These are phyloP conservation scores for Sphagnum tenellum DNA, from an alignment of 225 moss, liverwort and hornwort genomes.

Conservation along the genomic window DNA sequence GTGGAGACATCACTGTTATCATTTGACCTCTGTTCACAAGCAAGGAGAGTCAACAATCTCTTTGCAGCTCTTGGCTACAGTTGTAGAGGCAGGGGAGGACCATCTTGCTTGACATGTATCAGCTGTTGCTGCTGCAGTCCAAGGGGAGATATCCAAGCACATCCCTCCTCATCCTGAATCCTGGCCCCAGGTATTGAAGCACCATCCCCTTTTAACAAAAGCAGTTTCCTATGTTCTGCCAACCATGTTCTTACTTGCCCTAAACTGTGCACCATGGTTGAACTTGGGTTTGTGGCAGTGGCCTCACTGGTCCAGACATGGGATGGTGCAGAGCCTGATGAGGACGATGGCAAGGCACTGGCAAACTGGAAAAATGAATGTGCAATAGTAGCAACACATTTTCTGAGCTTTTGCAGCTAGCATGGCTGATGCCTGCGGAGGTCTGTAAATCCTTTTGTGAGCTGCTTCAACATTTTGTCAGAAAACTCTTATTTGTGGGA, in stretches of 20 bases:
- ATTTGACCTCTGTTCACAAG: conserved; percentile 59
- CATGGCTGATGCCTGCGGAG: conserved; percentile 50
- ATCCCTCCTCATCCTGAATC: conserved; percentile 94
- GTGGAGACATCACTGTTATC: too few species aligned
- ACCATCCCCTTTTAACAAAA: too few species aligned
- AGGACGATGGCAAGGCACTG: conserved; percentile 66
- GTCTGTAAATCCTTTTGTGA: conserved; percentile 12
- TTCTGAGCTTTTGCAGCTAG: conserved; percentile 71
- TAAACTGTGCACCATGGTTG: too few species aligned
- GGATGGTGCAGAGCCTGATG: conserved; percentile 82
- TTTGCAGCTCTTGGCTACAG: conserved; percentile 78
- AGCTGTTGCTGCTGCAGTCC: conserved; percentile 76
- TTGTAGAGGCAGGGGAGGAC: conserved; percentile 87
- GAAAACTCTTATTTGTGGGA: too few species aligned
- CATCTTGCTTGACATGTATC: conserved; percentile 84
- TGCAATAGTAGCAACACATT: conserved; percentile 50
- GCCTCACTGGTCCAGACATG: conserved; percentile 78
- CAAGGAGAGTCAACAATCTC: conserved; percentile 79
- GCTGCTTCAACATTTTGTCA: not conserved
- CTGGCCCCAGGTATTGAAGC: conserved; percentile 97
- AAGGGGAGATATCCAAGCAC: conserved; percentile 63
- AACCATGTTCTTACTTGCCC: too few species aligned
- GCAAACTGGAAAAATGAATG: conserved; percentile 64
- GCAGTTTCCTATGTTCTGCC: too few species aligned
- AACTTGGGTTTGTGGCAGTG: conserved; percentile 74